phyloP scores from a whole-genome alignment of 108 stramenopile genomes.

The Fragilariopsis cylindrus region DNA sequence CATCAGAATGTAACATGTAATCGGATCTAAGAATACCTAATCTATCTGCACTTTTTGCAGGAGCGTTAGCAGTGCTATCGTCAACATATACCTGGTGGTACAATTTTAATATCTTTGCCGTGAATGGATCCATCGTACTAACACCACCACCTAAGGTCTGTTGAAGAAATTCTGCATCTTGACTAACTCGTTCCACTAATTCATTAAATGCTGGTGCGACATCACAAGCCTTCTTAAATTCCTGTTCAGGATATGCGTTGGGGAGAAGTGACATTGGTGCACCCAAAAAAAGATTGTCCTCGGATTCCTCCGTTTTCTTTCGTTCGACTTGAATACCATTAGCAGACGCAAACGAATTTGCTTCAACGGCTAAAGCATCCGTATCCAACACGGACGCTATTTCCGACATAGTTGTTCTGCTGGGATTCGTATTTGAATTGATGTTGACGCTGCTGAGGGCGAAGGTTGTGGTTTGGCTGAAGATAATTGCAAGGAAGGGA shows the following conservation, averaged over 20 bases:
- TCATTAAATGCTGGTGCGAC: constrained; percentile 78
- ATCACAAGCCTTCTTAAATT: constrained; percentile 57
- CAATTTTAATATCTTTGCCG: constrained; percentile 77
- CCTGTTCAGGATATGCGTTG: constrained; percentile 67
- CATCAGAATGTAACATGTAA: constrained; percentile 90
- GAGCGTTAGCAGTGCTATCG: constrained; percentile 27
- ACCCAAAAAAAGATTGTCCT: constrained; percentile 46
- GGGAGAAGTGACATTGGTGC: constrained; percentile 91
- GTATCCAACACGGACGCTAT: constrained; percentile 17
- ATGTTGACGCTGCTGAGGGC: constrained; percentile 5
- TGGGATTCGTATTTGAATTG: not conserved
- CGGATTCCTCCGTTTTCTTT: not conserved
- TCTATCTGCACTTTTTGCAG: constrained; percentile 55
- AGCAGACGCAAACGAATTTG: constrained; percentile 62
- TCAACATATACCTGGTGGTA: constrained; percentile 71
- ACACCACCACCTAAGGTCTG: constrained; percentile 67
- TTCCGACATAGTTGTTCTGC: constrained; percentile 17
- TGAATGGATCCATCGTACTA: constrained; percentile 75
- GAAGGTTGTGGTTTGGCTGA: constrained; percentile 13
- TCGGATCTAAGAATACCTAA: constrained; percentile 93
- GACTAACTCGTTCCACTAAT: constrained; percentile 84
- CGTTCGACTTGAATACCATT: constrained; percentile 65
- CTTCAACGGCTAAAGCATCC: constrained; percentile 40
- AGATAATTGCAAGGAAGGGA: not conserved
- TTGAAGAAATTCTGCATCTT: constrained; percentile 80